Conservation (phyloP, 352 stramenopile species). For the Phytophthora sojae region DNA sequence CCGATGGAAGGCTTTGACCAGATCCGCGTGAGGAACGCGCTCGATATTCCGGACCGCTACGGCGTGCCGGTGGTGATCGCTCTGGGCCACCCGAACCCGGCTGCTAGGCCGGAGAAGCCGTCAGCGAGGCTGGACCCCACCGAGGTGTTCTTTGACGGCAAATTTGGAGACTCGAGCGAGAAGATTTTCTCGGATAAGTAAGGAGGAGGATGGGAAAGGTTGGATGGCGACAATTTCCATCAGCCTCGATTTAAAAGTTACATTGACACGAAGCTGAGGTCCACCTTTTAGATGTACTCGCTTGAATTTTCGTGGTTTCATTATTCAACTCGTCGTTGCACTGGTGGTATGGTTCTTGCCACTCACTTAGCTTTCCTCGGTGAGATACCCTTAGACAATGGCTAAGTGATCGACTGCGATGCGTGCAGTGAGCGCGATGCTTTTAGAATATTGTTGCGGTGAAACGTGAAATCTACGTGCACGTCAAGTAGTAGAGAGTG, state of each 20-base stretch:
- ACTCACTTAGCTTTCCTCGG: too few species aligned
- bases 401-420: too few species aligned
- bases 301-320: too few species aligned
- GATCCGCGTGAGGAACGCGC: constrained; percentile 57
- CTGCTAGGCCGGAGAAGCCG: constrained; percentile 21
- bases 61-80: constrained; percentile 76
- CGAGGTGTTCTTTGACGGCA: constrained; percentile 88
- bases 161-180: constrained; percentile 75
- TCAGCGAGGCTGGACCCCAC: constrained; percentile 63
- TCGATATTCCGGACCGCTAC: constrained; percentile 86
- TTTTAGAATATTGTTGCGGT: too few species aligned
- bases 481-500: too few species aligned
- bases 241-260: not conserved
- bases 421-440: too few species aligned
- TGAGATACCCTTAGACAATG: too few species aligned
- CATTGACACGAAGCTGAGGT: not conserved
- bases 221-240: not conserved
- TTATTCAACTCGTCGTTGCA: too few species aligned
- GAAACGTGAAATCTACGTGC: too few species aligned
- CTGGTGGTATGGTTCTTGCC: too few species aligned
- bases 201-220: not conserved
- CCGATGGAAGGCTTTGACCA: constrained; percentile 88
- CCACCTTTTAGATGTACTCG: too few species aligned
- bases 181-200: constrained; percentile 60
- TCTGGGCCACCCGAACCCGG: constrained; percentile 64